phyloP scores from a whole-genome alignment of 371 early-diverging fungal species.

The Haplosporangium sp. region DNA sequence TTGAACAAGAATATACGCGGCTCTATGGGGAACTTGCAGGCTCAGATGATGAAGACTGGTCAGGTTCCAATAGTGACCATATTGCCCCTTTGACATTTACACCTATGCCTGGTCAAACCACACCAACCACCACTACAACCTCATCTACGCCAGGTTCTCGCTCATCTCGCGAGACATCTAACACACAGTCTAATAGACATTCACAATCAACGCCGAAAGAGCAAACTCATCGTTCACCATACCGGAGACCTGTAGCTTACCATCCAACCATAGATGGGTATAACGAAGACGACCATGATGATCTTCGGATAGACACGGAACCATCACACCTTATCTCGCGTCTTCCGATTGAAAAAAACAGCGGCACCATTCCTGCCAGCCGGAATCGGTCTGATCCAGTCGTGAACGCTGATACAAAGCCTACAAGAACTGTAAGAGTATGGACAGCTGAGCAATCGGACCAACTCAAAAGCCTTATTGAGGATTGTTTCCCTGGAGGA shows the following conservation, averaged over 20 bases:
- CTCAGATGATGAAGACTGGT: slow-evolving; percentile 32
- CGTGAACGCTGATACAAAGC: slow-evolving; percentile 19
- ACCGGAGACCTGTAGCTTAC: background rate
- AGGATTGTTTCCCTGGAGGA: slow-evolving; percentile 46
- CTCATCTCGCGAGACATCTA: slow-evolving; percentile 33
- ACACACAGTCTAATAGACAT: background rate
- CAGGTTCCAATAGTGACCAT: background rate
- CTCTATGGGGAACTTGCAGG: slow-evolving; percentile 49
- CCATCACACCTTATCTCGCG: slow-evolving; percentile 1
- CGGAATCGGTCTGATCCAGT: slow-evolving; percentile 5
- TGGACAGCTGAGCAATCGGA: slow-evolving; percentile 53
- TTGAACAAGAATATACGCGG: slow-evolving; percentile 47
- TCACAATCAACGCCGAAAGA: slow-evolving; percentile 12
- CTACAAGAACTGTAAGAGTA: slow-evolving; percentile 42
- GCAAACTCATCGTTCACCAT: slow-evolving; percentile 1
- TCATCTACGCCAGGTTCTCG: slow-evolving; percentile 23
- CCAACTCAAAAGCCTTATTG: slow-evolving; percentile 47
- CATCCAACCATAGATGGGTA: slow-evolving; percentile 4
- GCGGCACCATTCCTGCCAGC: background rate
- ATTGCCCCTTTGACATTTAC: background rate
- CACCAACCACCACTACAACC: slow-evolving; percentile 23
- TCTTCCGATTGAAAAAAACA: slow-evolving; percentile 15
- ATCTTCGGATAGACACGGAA: slow-evolving; percentile 10
- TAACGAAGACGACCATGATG: slow-evolving; percentile 14
- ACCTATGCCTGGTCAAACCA: slow-evolving; percentile 6